Percentiles rank a stretch among this genome's conserved stretches.
phyloP scores from a whole-genome alignment of 345 rosid species.

The Fremontodendron californicum region DNA sequence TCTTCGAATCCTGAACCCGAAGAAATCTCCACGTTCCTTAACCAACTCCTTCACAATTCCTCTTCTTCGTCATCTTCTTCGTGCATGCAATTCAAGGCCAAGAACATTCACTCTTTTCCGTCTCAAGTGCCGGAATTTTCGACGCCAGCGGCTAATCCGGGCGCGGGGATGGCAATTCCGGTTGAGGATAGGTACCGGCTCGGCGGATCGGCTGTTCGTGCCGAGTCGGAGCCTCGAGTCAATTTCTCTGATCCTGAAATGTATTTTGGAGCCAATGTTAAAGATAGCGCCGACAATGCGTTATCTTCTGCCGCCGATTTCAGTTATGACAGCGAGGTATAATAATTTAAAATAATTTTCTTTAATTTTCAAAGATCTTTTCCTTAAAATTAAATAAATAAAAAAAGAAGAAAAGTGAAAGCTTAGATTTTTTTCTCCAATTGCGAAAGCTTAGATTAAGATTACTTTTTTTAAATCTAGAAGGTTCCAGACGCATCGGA shows the following conservation, averaged over 20 bases:
- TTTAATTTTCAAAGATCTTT: not conserved
- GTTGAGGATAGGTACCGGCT: constrained; percentile 24
- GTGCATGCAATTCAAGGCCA: constrained; percentile 15
- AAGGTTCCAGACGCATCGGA: constrained; percentile 36
- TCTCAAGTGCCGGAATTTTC: constrained; percentile 11
- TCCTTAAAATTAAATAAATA: not conserved
- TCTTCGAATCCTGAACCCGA: constrained; percentile 39
- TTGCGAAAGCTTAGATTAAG: not conserved
- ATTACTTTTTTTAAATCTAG: constrained; percentile 11
- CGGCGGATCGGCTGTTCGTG: constrained; percentile 13
- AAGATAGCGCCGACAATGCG: constrained; percentile 27
- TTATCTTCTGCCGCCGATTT: constrained; percentile 28
- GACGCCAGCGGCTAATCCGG: not conserved
- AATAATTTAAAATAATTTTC: not conserved
- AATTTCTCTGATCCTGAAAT: constrained; percentile 29
- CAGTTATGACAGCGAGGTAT: constrained; percentile 50
- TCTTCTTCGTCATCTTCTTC: constrained; percentile 32
- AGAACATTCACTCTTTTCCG: constrained; percentile 13
- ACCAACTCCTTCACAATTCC: constrained; percentile 39
- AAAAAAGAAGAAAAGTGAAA: not conserved
- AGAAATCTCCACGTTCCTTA: constrained; percentile 46
- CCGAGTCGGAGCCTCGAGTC: constrained; percentile 19
- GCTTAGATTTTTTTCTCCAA: not conserved
- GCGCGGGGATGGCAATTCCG: not conserved
- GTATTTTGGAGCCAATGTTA: constrained; percentile 13